Evolutionary conservation across 768 basidiomycete genomes (phyloP).

Genomic region (Scleroderma citrinum): DNA sequence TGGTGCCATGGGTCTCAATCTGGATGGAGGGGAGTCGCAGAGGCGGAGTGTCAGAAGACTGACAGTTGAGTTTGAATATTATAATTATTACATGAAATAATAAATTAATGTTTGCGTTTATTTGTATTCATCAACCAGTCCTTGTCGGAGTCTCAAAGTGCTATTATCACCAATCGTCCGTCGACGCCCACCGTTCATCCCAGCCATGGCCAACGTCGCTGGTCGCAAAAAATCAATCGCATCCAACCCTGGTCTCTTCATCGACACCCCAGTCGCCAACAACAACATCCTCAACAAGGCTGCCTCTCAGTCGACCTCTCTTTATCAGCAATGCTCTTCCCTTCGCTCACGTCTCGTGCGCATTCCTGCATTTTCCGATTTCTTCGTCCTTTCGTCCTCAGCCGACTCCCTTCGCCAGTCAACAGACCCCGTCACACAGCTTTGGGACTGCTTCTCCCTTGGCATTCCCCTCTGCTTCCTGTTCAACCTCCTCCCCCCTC

Average conservation of each 20-base stretch:
- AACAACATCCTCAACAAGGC: constrained; percentile 90
- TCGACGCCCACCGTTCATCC: constrained; percentile 1
- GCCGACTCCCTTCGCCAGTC: constrained; percentile 61
- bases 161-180: constrained; percentile 20
- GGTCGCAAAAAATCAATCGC: constrained; percentile 78
- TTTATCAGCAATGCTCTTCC: constrained; percentile 87
- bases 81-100: constrained; percentile 4
- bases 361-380: constrained; percentile 65
- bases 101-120: constrained; percentile 16
- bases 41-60: constrained; percentile 14
- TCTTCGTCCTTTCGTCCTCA: constrained; percentile 56
- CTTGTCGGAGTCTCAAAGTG: constrained; percentile 24
- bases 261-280: constrained; percentile 70
- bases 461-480: constrained; percentile 94
- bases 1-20: constrained; percentile 77
- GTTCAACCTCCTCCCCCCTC: constrained; percentile 79
- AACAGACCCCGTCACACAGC: constrained; percentile 88
- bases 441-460: constrained; percentile 91
- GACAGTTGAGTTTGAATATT: constrained; percentile 7
- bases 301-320: constrained; percentile 79
- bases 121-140: constrained; percentile 25
- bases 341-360: constrained; percentile 73
- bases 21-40: constrained; percentile 13
- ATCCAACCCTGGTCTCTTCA: constrained; percentile 55
- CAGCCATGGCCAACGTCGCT: constrained; percentile 45